Evolutionary conservation across 2,329 filamentous ascomycete species (phyloP).

Genomic region (Colletotrichum tabaci): DNA sequence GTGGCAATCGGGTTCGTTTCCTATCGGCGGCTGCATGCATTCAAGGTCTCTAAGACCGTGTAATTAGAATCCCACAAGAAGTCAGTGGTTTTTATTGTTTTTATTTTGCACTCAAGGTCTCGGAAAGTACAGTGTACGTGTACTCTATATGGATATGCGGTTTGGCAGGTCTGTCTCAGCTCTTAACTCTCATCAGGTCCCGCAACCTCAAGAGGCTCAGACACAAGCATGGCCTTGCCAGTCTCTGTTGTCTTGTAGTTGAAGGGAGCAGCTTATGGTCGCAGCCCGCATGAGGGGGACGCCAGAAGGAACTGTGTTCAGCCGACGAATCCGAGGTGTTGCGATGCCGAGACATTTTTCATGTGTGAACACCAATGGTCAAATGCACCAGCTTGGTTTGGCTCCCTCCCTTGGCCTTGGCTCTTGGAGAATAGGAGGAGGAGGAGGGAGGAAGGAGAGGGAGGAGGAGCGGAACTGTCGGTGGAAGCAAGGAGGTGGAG

Average conservation of each 20-base stretch:
- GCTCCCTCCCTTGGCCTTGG: slow-evolving; percentile 40
- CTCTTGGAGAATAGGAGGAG: slow-evolving; percentile 20
- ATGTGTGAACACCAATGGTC: background rate
- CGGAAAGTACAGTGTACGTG: background rate
- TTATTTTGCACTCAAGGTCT: background rate
- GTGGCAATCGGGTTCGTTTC: background rate
- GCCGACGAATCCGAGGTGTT: slow-evolving; percentile 28
- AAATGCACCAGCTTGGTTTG: slow-evolving; percentile 11
- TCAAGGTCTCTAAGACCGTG: background rate
- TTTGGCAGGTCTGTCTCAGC: slow-evolving; percentile 2
- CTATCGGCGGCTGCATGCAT: slow-evolving; percentile 1
- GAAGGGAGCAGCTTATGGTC: background rate
- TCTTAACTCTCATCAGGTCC: too few relatives aligned
- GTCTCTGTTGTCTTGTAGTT: background rate
- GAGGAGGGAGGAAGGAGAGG: slow-evolving; percentile 6
- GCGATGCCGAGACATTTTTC: slow-evolving; percentile 26
- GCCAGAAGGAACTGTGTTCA: background rate
- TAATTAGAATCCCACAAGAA: too few relatives aligned
- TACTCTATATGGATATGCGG: background rate
- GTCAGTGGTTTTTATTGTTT: too few relatives aligned
- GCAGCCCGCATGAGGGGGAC: slow-evolving; percentile 4
- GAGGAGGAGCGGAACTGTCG: slow-evolving; percentile 39
- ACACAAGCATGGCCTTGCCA: slow-evolving; percentile 7
- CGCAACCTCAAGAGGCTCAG: too few relatives aligned
- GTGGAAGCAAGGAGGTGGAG: slow-evolving; percentile 26